These are phyloP conservation scores for Kernera saxatilis DNA, from an alignment of 345 rosid species.

Conservation along the genomic window DNA sequence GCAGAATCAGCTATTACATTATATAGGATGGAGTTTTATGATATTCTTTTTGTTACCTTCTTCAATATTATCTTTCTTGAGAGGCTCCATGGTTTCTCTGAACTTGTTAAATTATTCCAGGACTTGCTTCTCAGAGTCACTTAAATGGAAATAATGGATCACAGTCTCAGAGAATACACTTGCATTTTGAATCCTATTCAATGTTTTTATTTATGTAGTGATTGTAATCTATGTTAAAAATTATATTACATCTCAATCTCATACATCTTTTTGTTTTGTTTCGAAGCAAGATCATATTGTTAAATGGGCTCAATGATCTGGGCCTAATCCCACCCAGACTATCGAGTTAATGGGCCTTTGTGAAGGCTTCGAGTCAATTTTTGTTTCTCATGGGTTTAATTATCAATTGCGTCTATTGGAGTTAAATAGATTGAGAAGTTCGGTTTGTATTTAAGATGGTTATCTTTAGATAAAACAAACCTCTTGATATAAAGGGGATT, in stretches of 20 bases:
- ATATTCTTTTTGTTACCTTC: background rate
- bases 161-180: no score
- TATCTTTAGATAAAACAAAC: no score
- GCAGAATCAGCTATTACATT: background rate
- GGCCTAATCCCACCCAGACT: background rate
- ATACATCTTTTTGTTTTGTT: background rate
- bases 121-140: background rate
- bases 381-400: background rate
- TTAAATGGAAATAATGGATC: background rate
- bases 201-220: no score
- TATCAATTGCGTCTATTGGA: no score
- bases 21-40: background rate
- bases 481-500: no score
- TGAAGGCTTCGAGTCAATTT: background rate
- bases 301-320: background rate
- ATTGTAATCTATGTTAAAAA: no score
- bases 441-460: no score
- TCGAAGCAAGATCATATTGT: background rate
- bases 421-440: no score
- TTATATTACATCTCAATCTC: no score
- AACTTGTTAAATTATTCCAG: background rate
- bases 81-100: background rate
- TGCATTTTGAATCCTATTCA: no score
- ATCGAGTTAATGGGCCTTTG: background rate
- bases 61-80: background rate